These are phyloP conservation scores for Neofusicoccum sp. DNA, from an alignment of 2,329 filamentous ascomycete genomes.

Conservation along the genomic window DNA sequence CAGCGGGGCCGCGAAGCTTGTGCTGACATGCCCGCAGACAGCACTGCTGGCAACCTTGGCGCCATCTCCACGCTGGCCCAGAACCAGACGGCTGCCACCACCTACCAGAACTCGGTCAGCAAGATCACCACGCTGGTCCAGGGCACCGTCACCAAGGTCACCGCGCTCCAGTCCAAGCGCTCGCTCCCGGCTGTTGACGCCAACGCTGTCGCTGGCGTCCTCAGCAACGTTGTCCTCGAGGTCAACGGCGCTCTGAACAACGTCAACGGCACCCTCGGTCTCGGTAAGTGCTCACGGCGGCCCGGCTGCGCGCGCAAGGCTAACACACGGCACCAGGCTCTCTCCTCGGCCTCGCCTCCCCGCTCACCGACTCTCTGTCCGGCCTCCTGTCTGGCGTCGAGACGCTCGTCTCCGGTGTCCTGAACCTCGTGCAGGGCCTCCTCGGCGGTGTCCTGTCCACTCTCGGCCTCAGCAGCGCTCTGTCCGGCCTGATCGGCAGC, in stretches of 20 bases:
- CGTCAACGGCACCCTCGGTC: constrained; percentile 12
- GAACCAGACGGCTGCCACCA: constrained; percentile 11
- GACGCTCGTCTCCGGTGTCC: constrained; percentile 4
- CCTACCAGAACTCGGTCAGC: background rate
- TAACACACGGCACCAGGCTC: background rate
- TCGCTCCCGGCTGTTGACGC: background rate
- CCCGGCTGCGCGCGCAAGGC: background rate
- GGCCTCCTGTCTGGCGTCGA: constrained; percentile 8
- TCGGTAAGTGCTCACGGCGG: background rate
- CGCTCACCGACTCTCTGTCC: constrained; percentile 9
- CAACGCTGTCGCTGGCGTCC: constrained; percentile 5
- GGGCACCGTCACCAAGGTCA: constrained; percentile 4
- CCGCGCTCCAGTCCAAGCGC: background rate
- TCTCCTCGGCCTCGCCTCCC: constrained; percentile 3
- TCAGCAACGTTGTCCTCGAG: constrained; percentile 15
- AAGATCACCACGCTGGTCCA: constrained; percentile 11
- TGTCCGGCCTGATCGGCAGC: background rate
- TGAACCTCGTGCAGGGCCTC: constrained; percentile 9
- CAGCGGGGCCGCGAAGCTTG: background rate
- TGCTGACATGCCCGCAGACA: background rate
- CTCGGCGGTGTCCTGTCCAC: constrained; percentile 7
- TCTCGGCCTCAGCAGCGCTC: constrained; percentile 8
- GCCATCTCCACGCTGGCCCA: background rate
- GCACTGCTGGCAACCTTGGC: background rate
- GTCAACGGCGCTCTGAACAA: constrained; percentile 14